Base-by-base conservation (phyloP, 805 yeast genomes). In the Zygosaccharomyces bisporus region DNA sequence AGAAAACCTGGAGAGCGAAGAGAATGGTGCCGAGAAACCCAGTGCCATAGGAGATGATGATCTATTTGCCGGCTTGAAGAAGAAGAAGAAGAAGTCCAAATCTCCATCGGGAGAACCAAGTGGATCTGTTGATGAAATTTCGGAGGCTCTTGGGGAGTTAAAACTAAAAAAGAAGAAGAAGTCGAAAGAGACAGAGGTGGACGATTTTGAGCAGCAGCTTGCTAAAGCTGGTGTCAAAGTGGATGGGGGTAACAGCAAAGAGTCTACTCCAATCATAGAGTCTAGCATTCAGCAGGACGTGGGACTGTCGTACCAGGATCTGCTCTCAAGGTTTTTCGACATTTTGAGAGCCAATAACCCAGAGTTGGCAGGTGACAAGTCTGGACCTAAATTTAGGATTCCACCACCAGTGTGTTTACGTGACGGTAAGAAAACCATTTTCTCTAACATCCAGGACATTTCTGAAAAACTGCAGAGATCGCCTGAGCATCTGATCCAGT, bases 321-420 rank as follows among this genome's bases (percentile, higher is more conserved):
- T 93, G 52, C 76, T 93, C 60, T 76, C 83, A 43, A 79, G 99
- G 66, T 93, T 93, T 66, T 93, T 90, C 74, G 69, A 72, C 43
- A 83, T 91, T 49, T 76, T 93, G 62, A 88, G 86, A 60, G 83
- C 87, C 52, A 91, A 91, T 71, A 93, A 93, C 73, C 99, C 99
- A 50, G 99, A 93, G 69, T 79, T 93, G 61, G 99, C 98, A 35
- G 97, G 97, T 64, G 98, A 91, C 66, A 82, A 95, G 69, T 76
- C 86, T 23, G 91, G 95, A 33, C 80, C 88, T 43, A 90, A 91
- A 71, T 84, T 90, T 72, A 85, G 91, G 76, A 89, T 93, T 60
- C 99, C 99, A 41, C 98, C 98, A 34, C 99, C 99, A 51, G 76
- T 84, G 53, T 93, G 95, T 68, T 84, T 83, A 68, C 89, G 99